These are phyloP conservation scores for Eimeria praecox DNA, from an alignment of 169 alveolate species.

Conservation along the genomic window DNA sequence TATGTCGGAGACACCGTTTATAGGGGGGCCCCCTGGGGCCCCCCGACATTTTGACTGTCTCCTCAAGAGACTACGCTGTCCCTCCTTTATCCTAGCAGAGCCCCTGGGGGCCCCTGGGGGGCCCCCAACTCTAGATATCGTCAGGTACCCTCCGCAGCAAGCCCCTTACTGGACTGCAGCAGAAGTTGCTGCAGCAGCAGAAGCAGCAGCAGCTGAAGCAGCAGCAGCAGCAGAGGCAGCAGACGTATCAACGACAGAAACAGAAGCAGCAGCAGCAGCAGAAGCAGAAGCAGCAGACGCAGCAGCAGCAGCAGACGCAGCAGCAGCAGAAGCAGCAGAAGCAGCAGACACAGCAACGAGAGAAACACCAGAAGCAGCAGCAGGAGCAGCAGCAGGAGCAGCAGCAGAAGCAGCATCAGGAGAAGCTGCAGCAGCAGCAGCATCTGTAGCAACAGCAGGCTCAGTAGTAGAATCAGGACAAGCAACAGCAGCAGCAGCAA, in stretches of 20 bases:
- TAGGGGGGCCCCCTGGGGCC: not conserved
- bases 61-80: not conserved
- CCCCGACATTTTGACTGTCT: not conserved
- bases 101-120: constrained; percentile 16
- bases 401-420: not conserved
- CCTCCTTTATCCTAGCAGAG: constrained; percentile 25
- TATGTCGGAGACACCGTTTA: not conserved
- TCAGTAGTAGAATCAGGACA: not conserved
- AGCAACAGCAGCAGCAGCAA: not conserved
- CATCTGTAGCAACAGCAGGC: not conserved
- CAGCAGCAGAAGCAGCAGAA: not conserved
- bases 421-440: not conserved
- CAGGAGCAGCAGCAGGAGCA: constrained; percentile 25
- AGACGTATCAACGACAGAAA: not conserved
- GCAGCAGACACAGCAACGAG: not conserved
- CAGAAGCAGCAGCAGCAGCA: not conserved
- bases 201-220: not conserved
- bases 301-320: not conserved
- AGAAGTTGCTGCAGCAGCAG: not conserved
- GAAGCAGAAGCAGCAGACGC: not conserved
- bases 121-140: not conserved
- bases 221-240: constrained; percentile 2
- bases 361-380: not conserved
- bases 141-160: not conserved
- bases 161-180: constrained; percentile 13